Evolutionary conservation across 1,284 basidiomycete species (phyloP).

Genomic region (Tilletia setariae): DNA sequence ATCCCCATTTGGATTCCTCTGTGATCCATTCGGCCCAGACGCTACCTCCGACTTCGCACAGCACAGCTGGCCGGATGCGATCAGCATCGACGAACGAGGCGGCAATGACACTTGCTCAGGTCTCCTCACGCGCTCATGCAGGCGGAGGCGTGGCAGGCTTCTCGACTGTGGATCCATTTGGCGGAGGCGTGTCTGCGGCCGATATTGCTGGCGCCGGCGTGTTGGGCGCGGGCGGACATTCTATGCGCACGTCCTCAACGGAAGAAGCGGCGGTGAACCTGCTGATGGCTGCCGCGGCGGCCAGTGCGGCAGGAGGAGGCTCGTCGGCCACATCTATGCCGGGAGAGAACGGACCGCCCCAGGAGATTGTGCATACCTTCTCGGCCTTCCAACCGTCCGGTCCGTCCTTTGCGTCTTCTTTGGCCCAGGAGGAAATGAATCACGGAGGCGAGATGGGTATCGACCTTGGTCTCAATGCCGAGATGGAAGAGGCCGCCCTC

Average conservation of each 20-base stretch:
- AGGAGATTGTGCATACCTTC: constrained; percentile 12
- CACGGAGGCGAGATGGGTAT: constrained; percentile 13
- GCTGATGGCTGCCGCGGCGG: constrained; percentile 10
- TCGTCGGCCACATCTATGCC: background rate
- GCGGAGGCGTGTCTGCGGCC: background rate
- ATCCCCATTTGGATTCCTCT: constrained; percentile 2
- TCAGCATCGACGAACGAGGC: constrained; percentile 42
- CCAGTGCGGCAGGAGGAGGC: background rate
- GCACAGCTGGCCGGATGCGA: constrained; percentile 18
- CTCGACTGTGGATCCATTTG: background rate
- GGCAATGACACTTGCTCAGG: constrained; percentile 42
- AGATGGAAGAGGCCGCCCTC: constrained; percentile 12
- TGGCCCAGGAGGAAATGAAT: background rate
- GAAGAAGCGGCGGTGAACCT: constrained; percentile 1
- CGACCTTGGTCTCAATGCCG: constrained; percentile 4
- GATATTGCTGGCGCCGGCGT: background rate
- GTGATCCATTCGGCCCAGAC: constrained; percentile 2
- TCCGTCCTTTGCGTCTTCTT: background rate
- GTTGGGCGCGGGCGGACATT: background rate
- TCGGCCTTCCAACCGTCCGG: background rate
- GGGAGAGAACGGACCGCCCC: background rate
- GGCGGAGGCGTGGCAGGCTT: constrained; percentile 4
- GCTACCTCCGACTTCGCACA: constrained; percentile 9
- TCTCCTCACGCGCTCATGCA: constrained; percentile 35
- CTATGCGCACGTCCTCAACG: background rate